These are phyloP conservation scores for Fonsecaea multimorphosa DNA, from an alignment of 2,329 filamentous ascomycete genomes.

Conservation along the genomic window DNA sequence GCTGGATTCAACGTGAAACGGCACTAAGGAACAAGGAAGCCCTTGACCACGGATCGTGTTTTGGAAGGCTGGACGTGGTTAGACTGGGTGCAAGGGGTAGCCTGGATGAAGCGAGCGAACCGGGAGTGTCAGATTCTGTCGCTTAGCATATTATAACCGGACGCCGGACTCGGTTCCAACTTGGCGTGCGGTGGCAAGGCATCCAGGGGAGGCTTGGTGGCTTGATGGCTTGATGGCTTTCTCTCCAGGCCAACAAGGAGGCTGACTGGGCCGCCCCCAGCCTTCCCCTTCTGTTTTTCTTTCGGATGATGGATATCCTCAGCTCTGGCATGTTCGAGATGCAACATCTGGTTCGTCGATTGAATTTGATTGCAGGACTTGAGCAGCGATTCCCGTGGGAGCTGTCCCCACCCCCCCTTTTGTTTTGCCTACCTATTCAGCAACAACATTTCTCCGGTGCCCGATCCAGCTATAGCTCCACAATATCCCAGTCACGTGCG, in stretches of 20 bases:
- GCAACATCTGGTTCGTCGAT: constrained; percentile 18
- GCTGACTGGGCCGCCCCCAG: constrained; percentile 23
- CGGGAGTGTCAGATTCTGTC: neutral
- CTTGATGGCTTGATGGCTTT: constrained; percentile 18
- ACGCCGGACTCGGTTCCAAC: constrained; percentile 4
- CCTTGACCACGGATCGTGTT: constrained; percentile 18
- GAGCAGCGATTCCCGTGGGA: constrained; percentile 15
- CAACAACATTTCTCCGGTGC: neutral
- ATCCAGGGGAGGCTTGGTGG: constrained; percentile 16
- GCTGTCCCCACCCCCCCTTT: neutral
- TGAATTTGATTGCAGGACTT: constrained; percentile 25
- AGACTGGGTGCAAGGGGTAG: constrained; percentile 20
- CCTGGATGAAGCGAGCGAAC: constrained; percentile 10
- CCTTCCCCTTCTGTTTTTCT: constrained; percentile 8
- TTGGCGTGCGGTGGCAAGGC: neutral
- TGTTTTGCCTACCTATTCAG: neutral
- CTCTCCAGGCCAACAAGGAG: constrained; percentile 23
- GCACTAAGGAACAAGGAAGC: constrained; percentile 11
- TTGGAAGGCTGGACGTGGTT: constrained; percentile 29
- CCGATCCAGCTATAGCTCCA: too few species aligned
- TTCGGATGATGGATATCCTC: constrained; percentile 2
- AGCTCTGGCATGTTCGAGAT: constrained; percentile 8
- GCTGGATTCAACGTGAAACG: constrained; percentile 31
- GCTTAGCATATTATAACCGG: neutral
- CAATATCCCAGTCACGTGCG: too few species aligned